Evolutionary conservation across 208 protist species (phyloP).

Genomic region (Plasmodiophora brassicae): DNA sequence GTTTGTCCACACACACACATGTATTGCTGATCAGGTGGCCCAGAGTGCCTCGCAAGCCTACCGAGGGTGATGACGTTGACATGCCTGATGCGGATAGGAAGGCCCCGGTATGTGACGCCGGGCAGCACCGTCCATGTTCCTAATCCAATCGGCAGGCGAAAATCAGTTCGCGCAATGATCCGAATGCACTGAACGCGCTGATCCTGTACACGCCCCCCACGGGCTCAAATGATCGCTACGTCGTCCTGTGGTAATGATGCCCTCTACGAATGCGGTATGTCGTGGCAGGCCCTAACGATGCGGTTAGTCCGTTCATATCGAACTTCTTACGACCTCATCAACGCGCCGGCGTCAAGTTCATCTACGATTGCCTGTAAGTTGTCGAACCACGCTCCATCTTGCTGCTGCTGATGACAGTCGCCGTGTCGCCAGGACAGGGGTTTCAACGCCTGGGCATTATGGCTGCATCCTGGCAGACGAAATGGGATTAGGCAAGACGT

Average conservation of each 20-base stretch:
- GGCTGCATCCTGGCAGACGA: constrained; percentile 40
- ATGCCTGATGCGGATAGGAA: too few relatives aligned
- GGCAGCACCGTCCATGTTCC: too few relatives aligned
- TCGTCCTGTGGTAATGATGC: not conserved
- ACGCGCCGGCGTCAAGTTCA: constrained; percentile 49
- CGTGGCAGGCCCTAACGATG: not conserved
- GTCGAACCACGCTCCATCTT: too few relatives aligned
- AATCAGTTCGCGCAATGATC: not conserved
- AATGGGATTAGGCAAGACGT: constrained; percentile 50
- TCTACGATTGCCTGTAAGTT: constrained; percentile 52
- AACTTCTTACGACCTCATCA: constrained; percentile 48
- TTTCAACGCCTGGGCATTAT: not conserved
- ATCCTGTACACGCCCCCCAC: not conserved
- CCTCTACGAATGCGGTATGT: not conserved
- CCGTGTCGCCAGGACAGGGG: too few relatives aligned
- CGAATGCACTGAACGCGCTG: not conserved
- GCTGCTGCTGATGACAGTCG: too few relatives aligned
- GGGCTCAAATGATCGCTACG: not conserved
- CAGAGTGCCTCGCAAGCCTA: too few relatives aligned
- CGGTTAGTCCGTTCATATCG: constrained; percentile 35
- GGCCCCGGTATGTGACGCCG: too few relatives aligned
- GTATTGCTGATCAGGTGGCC: too few relatives aligned
- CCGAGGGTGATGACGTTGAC: too few relatives aligned
- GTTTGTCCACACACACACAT: too few relatives aligned
- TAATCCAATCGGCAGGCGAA: not conserved